Base-by-base conservation (phyloP, 2,329 filamentous ascomycete genomes). In the Colletotrichum cuscutae region DNA sequence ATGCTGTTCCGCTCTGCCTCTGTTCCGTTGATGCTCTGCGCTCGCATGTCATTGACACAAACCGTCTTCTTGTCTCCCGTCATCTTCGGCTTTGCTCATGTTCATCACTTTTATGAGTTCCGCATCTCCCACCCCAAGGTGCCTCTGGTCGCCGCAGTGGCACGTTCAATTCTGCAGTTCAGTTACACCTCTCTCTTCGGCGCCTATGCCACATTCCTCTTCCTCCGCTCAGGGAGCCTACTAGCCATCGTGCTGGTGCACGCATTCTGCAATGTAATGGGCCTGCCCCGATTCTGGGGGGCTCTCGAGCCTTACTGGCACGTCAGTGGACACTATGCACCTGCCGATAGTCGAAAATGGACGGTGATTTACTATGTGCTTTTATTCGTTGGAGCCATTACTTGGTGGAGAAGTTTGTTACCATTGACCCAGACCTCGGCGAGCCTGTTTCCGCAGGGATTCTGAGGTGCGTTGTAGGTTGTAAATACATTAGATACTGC, bases 51-150 rank as follows among this genome's bases (percentile, higher is more conserved):
- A 56, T 78, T 86, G 32, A 75, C 79, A 3, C 85, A 85, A 53
- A 95, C 94, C 75, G 89, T 97, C 78, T 95, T 97, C 83, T 84
- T 94, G 12, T 94, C 94, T 1, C 96, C 96, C 7, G 85, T 98
- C 12, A 92, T 98, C 81, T 98, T 98, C 80, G 96, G 96, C 64
- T 91, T 98, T 57, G 95, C 97, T 8, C 97, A 99, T 83, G 83
- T 97, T 60, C 96, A 99, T 83, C 97, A 99, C 84, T 95, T 97
- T 81, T 97, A 98, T 85, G 97, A 98, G 84, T 98, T 97, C 82
- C 89, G 93, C 69, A 86, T 97, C 70, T 94, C 93, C 1, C 91
- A 97, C 77, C 94, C 94, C 9, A 86, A 90, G 74, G 91, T 92
- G 1, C 89, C 94, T 0, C 79, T 92, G 13, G 76, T 87, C 1